These are phyloP conservation scores for Maudiozyma barnettii DNA, from an alignment of 805 yeast species.

Conservation along the genomic window DNA sequence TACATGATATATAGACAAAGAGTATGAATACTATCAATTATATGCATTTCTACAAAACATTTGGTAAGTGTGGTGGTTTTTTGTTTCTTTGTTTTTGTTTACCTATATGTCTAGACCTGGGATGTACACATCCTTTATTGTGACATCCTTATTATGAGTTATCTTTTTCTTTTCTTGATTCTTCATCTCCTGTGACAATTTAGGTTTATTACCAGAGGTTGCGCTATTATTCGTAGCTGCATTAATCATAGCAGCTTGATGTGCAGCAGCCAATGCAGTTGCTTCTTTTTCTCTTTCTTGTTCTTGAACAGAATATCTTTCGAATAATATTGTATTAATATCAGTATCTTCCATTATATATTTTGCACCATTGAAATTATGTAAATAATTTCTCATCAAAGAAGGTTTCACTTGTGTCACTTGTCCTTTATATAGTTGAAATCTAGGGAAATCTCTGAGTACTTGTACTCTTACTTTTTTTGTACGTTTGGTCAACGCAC, in stretches of 20 bases:
- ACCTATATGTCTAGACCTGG: slow-evolving; percentile 22
- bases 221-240: background rate
- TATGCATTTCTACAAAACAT: background rate
- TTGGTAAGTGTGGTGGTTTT: too few relatives aligned
- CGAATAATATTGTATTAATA: slow-evolving; percentile 14
- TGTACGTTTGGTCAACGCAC: slow-evolving; percentile 41
- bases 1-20: background rate
- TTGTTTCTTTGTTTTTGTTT: background rate
- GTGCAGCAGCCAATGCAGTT: background rate
- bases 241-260: too few relatives aligned
- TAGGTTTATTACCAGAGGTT: background rate
- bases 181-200: background rate
- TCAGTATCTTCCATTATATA: slow-evolving; percentile 38
- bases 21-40: background rate
- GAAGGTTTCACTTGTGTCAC: slow-evolving; percentile 68
- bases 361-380: slow-evolving; percentile 62
- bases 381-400: slow-evolving; percentile 70
- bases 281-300: slow-evolving; percentile 6
- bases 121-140: slow-evolving; percentile 21
- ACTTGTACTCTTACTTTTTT: slow-evolving; percentile 64
- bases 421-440: slow-evolving; percentile 60
- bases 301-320: slow-evolving; percentile 2
- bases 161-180: slow-evolving; percentile 3
- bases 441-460: slow-evolving; percentile 51
- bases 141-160: slow-evolving; percentile 13